Evolutionary conservation across 2,329 filamentous ascomycete genomes (phyloP).

Genomic region (Calonectria pseudoreteaudii): DNA sequence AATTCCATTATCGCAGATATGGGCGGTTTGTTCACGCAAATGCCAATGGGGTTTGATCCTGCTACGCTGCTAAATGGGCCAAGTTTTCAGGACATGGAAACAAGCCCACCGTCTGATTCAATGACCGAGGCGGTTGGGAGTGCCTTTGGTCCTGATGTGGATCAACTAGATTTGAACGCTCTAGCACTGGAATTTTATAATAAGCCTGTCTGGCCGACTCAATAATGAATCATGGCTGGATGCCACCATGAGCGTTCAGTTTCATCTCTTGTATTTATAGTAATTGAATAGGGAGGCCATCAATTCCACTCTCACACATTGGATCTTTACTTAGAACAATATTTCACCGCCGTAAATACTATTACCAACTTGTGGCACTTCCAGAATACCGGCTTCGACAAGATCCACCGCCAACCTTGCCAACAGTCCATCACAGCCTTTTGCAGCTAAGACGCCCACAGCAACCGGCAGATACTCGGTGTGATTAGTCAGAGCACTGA

Average conservation of each 20-base stretch:
- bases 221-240: neutral
- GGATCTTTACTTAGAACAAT: neutral
- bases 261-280: neutral
- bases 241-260: neutral
- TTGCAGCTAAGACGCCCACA: neutral
- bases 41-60: neutral
- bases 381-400: neutral
- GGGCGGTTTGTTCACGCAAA: neutral
- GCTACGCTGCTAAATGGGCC: neutral
- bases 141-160: neutral
- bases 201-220: neutral
- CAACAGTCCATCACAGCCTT: constrained; percentile 1
- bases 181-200: neutral
- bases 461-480: neutral
- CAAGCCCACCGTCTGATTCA: neutral
- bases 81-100: neutral
- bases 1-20: neutral
- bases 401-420: neutral
- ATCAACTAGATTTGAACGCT: neutral
- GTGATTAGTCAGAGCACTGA: neutral
- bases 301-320: neutral
- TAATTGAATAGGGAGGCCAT: neutral
- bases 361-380: neutral
- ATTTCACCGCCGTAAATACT: neutral
- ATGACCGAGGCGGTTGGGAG: neutral